Evolutionary conservation across 768 basidiomycete genomes (phyloP), one percentile per base, ranked within the genome.

Genomic region (Lyophyllum shimeji): DNA sequence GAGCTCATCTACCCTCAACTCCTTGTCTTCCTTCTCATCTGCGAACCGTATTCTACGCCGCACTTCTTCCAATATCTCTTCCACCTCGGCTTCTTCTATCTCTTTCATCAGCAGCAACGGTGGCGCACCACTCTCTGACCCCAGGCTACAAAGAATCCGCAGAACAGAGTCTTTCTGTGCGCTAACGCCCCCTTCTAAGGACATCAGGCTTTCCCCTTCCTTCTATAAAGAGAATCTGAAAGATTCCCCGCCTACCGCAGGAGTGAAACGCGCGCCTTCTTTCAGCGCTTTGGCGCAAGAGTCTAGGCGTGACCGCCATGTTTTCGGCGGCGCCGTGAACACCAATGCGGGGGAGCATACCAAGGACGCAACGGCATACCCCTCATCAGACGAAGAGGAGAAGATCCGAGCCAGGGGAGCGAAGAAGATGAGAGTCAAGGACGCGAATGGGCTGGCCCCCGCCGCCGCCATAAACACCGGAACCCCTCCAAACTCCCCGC

Each of bases 321-420:
- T 61, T 27, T 50, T 53, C 25, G 57, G 52, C 7, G 60, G 56
- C 31, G 25, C 54, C 24, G 43, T 53, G 25, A 45, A 51, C 31
- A 54, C 47, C 18, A 31, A 31, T 1, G 18, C 45, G 53, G 67
- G 60, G 44, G 67, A 77, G 65, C 66, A 71, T 64, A 59, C 74
- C 46, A 67, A 72, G 53, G 63, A 69, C 27, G 64, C 69, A 17
- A 68, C 69, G 20, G 74, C 76, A 44, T 76, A 72, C 65, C 72
- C 82, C 21, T 88, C 89, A 12, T 87, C 86, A 18, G 89, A 91
- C 63, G 89, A 90, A 60, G 89, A 90, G 64, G 88, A 91, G 71
- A 85, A 84, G 67, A 63, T 77, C 21, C 80, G 87, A 34, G 78
- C 75, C 39, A 76, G 75, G 59, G 76, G 75, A 33, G 84, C 77